phyloP scores from a whole-genome alignment of 2,329 filamentous ascomycete species.

The Ceratocystis diversiconidia region DNA sequence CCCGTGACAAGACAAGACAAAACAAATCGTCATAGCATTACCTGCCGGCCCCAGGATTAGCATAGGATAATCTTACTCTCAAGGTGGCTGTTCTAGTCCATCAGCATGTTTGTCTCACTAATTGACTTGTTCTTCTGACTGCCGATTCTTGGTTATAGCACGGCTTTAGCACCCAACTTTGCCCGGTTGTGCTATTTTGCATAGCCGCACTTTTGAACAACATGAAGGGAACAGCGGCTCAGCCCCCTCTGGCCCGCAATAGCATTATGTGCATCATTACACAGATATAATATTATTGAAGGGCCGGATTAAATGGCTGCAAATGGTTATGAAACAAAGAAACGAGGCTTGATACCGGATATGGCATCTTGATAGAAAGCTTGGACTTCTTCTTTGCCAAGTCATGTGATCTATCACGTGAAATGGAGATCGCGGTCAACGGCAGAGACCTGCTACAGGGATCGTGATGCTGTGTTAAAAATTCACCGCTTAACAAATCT shows the following conservation, averaged over 20 bases:
- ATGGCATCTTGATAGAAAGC: neutral
- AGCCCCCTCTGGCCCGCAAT: neutral
- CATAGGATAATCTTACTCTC: too few relatives aligned
- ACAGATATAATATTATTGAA: neutral
- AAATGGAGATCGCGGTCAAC: neutral
- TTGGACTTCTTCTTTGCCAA: neutral
- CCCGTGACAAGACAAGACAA: too few relatives aligned
- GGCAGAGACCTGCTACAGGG: neutral
- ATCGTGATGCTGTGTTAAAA: neutral
- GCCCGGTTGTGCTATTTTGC: neutral
- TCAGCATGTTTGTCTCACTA: neutral
- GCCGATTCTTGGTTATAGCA: neutral
- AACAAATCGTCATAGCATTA: too few relatives aligned
- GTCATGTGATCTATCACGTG: neutral
- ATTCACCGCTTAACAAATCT: neutral
- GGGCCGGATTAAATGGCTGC: too few relatives aligned
- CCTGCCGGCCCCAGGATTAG: too few relatives aligned
- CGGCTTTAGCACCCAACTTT: neutral
- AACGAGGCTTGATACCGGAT: neutral
- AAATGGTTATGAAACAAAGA: neutral
- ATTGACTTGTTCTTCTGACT: neutral
- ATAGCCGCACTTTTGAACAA: neutral
- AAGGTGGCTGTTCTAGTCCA: too few relatives aligned
- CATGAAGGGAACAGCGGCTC: neutral
- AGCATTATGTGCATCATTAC: neutral